Evolutionary conservation across 2,329 filamentous ascomycete species (phyloP).

Genomic region (Aspergillus candidus): DNA sequence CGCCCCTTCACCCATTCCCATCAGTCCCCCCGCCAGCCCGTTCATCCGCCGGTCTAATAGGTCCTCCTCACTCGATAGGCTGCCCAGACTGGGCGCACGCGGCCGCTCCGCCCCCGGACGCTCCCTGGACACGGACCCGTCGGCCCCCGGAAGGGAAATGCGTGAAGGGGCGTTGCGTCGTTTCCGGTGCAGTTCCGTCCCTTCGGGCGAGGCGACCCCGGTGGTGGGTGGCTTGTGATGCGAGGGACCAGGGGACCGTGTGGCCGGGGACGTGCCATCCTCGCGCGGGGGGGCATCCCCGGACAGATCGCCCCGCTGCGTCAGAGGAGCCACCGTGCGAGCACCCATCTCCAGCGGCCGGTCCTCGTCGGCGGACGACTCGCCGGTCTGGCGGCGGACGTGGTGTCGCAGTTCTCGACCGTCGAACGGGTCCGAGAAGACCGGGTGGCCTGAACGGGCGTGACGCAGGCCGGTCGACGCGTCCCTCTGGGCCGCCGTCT

Average conservation of each 20-base stretch:
- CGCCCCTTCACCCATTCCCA: constrained; percentile 38
- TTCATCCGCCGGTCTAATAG: constrained; percentile 51
- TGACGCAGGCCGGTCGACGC: constrained; percentile 15
- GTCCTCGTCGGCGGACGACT: constrained; percentile 76
- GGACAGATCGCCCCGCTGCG: not conserved
- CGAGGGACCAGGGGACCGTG: not conserved
- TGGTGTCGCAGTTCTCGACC: constrained; percentile 33
- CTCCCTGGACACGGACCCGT: constrained; percentile 16
- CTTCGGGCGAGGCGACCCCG: constrained; percentile 5
- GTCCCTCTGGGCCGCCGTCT: constrained; percentile 17
- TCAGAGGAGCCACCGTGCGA: constrained; percentile 31
- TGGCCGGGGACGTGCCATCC: not conserved
- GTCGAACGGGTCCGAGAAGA: constrained; percentile 1
- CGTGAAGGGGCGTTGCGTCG: no score
- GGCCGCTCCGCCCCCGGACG: constrained; percentile 17
- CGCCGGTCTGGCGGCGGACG: constrained; percentile 39
- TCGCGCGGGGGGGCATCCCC: not conserved
- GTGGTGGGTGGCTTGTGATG: constrained; percentile 14
- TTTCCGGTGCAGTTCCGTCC: not conserved
- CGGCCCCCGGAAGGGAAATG: not conserved
- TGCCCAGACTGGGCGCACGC: constrained; percentile 43
- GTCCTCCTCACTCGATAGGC: constrained; percentile 53
- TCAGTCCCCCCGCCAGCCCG: constrained; percentile 48
- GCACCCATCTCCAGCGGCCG: constrained; percentile 73
- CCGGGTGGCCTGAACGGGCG: constrained; percentile 2